Evolutionary conservation across 148 eudicot species (phyloP), one percentile per base, ranked within the genome.

Genomic region (Diospyros kaki): DNA sequence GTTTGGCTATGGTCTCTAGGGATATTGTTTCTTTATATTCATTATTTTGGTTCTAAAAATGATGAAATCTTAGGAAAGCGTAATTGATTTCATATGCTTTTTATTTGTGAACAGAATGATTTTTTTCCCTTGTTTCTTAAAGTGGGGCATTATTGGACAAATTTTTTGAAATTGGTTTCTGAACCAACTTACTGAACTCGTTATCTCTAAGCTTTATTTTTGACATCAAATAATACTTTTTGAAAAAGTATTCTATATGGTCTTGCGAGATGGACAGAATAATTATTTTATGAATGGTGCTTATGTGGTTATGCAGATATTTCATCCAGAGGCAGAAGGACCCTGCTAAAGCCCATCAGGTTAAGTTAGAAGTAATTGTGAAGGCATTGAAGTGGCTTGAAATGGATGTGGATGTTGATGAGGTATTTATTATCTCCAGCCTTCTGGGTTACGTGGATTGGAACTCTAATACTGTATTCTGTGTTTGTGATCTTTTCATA

Each of bases 361-460:
- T 95, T 71, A 95, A 95, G 77, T 76, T 95, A 78, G 98, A 92
- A 69, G 86, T 90, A n/a, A 87, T 95, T 71, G 97, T 87, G 58
- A 95, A 83, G 81, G 96, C 96, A 53, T 67, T 95, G 73, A 95
- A 89, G 81, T 95, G 98, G 98, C 98, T 89, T 58, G 94, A 92
- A 73, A 90, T 94, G 79, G 92, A 94, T 76, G 91, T 94, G 93
- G 97, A 94, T 82, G 77, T 92, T 61, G 98, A 95, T 62, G 98
- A 95, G 98, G 97, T 94, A 77, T 76, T 53, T 69, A 39, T 6
- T 79, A 13, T 66, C 43, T 71, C 13, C 4, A 18, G 1, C 0
- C 50, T 64, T 53, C 12, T 13, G 13, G 28, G 28, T 15, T 11
- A 45, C 18, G 54, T 28, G 12, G 11, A 54, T 18, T 10, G 45